A percentile compares a stretch with the other conserved stretches of the same genome.
phyloP scores from a whole-genome alignment of 306 rosid species.

The Spatholobus suberectus region DNA sequence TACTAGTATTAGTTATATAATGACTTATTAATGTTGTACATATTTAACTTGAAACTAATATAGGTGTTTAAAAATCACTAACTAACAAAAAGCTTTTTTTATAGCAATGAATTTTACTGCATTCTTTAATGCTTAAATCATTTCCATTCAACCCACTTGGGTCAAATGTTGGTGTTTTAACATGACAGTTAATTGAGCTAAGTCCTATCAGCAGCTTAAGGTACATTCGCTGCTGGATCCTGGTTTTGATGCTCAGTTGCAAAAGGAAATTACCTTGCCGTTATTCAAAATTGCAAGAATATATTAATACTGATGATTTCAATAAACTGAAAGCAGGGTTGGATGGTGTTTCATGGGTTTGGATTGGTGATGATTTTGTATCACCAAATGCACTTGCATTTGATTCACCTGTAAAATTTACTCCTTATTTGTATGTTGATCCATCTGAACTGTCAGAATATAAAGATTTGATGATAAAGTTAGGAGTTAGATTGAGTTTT shows the following conservation, averaged over 20 bases:
- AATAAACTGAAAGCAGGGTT: constrained; percentile 62
- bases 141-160: no score
- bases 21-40: no score
- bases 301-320: constrained; percentile 55
- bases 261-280: constrained; percentile 71
- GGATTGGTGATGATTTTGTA: constrained; percentile 99
- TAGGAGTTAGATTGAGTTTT: constrained; percentile 84
- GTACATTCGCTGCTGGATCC: constrained; percentile 59
- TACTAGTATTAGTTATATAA: no score
- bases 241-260: constrained; percentile 64
- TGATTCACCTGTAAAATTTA: constrained; percentile 96
- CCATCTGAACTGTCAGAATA: constrained; percentile 89
- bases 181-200: constrained; percentile 75
- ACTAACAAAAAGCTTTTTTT: no score
- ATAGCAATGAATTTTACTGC: no score
- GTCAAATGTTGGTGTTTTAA: constrained; percentile 60
- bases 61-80: no score
- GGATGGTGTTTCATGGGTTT: constrained; percentile 85
- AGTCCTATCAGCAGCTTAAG: constrained; percentile 69
- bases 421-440: constrained; percentile 93
- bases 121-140: no score
- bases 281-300: constrained; percentile 80
- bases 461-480: constrained; percentile 76
- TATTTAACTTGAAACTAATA: no score
- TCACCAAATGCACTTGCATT: constrained; percentile 84